Evolutionary conservation across 495 filamentous ascomycete species (phyloP), one percentile per base, ranked within the genome.

Genomic region (Usnea hakonensis): DNA sequence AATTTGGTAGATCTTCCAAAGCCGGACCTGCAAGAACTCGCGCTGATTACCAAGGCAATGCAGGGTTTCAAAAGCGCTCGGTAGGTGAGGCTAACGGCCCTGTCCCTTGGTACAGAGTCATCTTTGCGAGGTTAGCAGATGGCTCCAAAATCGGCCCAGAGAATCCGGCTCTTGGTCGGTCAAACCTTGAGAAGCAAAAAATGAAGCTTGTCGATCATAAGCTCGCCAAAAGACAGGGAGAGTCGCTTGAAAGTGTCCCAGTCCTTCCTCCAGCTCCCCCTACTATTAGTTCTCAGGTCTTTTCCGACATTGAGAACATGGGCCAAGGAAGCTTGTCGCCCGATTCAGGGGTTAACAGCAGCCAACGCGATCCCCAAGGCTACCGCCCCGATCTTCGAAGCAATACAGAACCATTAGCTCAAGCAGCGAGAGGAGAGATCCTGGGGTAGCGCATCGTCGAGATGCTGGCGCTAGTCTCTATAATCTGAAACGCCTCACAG

Each of bases 401-500:
- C 28, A 52, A 55, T 37, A 37, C 38, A 48, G 48, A 23, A 19
- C n/a, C 9, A 16, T 58, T 40, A 58, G 26, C 26, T 58, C 56
- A 26, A 30, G 58, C 19, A 61, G 35, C 58, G 58, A 50, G 23
- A 35, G 26, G 1, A 38, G 19, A 23, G 11, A 46, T 30, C 5
- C 26, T 17, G 26, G 35, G 5, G 35, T 23, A 16, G 23, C 21
- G 36, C 17, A 61, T 40, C 36, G 58, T n/a, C 26, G 14, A 23
- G 19, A 38, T 43, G 48, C 44, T 14, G 36, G 26, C 33, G 37
- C 26, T 74, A 69, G 57, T 75, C 75, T 1, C 80, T 30, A 50
- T 13, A 32, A 50, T 50, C 26, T 30, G 2, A 13, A 30, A 10
- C 46, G 46, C 26, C 46, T 50, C 14, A 50, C 46, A 30, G 46